Evolutionary conservation across 495 filamentous ascomycete species (phyloP), one percentile per base, ranked within the genome.

Genomic region (Thermothielavioides terrestris): DNA sequence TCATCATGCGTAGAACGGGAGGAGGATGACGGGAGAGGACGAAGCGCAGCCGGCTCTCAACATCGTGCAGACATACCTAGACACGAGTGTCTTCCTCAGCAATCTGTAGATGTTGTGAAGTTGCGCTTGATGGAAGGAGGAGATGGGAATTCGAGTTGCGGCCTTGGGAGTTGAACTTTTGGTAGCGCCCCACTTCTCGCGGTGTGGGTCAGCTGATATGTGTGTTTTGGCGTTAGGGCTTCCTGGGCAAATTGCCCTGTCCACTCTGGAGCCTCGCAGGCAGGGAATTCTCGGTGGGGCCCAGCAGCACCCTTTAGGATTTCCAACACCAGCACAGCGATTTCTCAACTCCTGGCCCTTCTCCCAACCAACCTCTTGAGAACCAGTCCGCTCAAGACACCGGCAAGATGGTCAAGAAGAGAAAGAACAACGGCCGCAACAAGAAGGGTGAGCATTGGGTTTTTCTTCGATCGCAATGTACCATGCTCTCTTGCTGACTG

Each of bases 351-450:
- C 17, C 38, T 44, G 26, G 42, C 41, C 54, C 56, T 58, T 56
- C 44, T 61, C 55, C 60, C 50, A 52, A 43, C 48, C 55, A 62
- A 46, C 49, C 54, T 46, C 57, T 65, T 61, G 50, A 60, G 58
- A 64, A 58, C 56, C 56, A 67, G 56, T 60, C 53, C 57, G 53
- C 58, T 63, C 59, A 62, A 65, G 66, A 78, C 77, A 78, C 76
- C 77, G 82, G 77, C 79, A 96, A 75, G 72, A 98, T 98, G 92
- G 92, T 98, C 77, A 98, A 98, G 83, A 98, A 98, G 84, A 86
- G 91, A 81, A 89, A 92, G 73, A 89, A 86, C 79, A 97, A 97
- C 79, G 91, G 92, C 72, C 88, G 91, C 71, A 95, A 97, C 86
- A 98, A 98, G 89, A 96, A 95, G 73, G 92, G 92, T 64, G 45